Evolutionary conservation across 2,329 filamentous ascomycete genomes (phyloP), one percentile per base, ranked within the genome.

Genomic region (Nannizziopsis barbatae): DNA sequence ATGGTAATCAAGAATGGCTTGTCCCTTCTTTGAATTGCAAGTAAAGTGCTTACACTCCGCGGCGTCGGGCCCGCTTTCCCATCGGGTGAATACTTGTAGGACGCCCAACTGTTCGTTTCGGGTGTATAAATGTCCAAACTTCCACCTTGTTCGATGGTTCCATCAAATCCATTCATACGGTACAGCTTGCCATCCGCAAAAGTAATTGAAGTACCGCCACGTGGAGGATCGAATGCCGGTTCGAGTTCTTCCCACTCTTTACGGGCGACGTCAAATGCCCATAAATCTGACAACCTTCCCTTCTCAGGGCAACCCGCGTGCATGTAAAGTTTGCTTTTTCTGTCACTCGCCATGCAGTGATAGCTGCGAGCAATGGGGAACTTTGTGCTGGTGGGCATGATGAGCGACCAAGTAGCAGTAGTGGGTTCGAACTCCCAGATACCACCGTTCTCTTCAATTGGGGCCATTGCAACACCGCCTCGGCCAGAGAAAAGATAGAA

Each of bases 241-340:
- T 81, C 74, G 11, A 86, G 71, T 58, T 82, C 73, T 35, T 72
- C 78, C 87, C 87, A 94, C 1, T 73, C 70, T 46, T 73, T 70
- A 6, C 72, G 73, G 42, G 69, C 70, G 18, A 90, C 65, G 58
- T 83, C 79, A 60, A 93, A 93, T 0, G 79, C 77, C 87, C 87
- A 94, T 5, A 89, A 65, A 60, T 94, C 87, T 9, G 71, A 70
- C 2, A 84, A 70, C 2, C 79, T 71, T 81, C 79, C 75, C 49
- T 88, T 88, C 59, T 88, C 82, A 1, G 86, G 93, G 58, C 89
- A 84, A 50, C 89, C 88, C 52, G 86, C 84, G 58, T 87, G 83
- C 66, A 95, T 89, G 62, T 92, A 95, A 50, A 80, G 48, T 83
- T 76, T 48, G 77, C 76, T 3, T 81, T 83, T 39, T 78, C 22